Conservation (phyloP, 1,284 basidiomycete species). For the Moesziomyces antarcticus region DNA sequence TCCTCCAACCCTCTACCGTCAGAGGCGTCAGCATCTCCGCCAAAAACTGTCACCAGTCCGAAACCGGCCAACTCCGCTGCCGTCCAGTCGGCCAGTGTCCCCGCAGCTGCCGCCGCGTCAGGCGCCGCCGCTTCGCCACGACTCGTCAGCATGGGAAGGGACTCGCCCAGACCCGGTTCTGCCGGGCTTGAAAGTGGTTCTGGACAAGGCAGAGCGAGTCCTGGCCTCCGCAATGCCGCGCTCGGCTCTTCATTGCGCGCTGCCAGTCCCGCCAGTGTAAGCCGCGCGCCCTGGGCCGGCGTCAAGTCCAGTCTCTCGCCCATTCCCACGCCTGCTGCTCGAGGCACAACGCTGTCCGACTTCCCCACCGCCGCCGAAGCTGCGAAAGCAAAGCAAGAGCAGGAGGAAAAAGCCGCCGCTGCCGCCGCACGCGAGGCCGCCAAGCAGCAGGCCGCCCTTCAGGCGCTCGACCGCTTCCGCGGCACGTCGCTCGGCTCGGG, state of each 20-base stretch:
- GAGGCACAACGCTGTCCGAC: conserved; percentile 47
- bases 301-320: conserved; percentile 38
- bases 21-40: conserved; percentile 28
- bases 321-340: conserved; percentile 12
- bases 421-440: conserved; percentile 56
- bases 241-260: conserved; percentile 39
- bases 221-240: conserved; percentile 49
- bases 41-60: conserved; percentile 24
- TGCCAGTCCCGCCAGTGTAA: conserved; percentile 36
- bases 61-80: conserved; percentile 21
- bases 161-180: conserved; percentile 42
- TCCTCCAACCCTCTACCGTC: conserved; percentile 28
- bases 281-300: conserved; percentile 56
- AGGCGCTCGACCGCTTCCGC: conserved; percentile 64
- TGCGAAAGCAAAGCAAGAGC: conserved; percentile 54
- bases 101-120: conserved; percentile 3
- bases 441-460: conserved; percentile 48
- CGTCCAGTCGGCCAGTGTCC: conserved; percentile 4
- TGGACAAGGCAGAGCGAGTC: conserved; percentile 41
- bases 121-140: conserved; percentile 44
- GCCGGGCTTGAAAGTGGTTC: conserved; percentile 39
- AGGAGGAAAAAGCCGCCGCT: conserved; percentile 58
- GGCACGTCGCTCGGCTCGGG: conserved; percentile 52
- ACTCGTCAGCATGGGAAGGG: conserved; percentile 50
- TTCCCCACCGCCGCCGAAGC: conserved; percentile 67